Evolutionary conservation across 1,284 basidiomycete species (phyloP).

Genomic region (Rugosomyces carneus): DNA sequence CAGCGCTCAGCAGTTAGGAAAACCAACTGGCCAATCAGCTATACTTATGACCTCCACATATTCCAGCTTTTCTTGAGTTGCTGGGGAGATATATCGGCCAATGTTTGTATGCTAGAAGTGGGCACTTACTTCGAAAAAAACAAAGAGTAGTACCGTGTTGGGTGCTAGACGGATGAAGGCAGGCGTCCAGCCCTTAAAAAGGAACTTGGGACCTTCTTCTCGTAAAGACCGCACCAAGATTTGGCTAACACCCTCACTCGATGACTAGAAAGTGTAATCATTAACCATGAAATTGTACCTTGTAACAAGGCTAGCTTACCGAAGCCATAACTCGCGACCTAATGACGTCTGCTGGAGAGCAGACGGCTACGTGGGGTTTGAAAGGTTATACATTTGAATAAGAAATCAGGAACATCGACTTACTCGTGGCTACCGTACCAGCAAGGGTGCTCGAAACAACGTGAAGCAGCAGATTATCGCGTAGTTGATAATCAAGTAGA

Average conservation of each 20-base stretch:
- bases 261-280: slow-evolving; percentile 33
- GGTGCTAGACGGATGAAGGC: slow-evolving; percentile 82
- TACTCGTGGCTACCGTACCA: slow-evolving; percentile 87
- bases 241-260: slow-evolving; percentile 39
- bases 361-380: slow-evolving; percentile 52
- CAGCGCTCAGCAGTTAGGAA: neutral
- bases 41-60: slow-evolving; percentile 12
- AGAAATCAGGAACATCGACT: slow-evolving; percentile 21
- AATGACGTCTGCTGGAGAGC: slow-evolving; percentile 85
- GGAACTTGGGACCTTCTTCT: slow-evolving; percentile 74
- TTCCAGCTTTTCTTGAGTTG: slow-evolving; percentile 63
- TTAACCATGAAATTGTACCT: too few relatives aligned
- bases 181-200: slow-evolving; percentile 89
- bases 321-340: slow-evolving; percentile 74
- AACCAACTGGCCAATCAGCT: too few relatives aligned
- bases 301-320: slow-evolving; percentile 33
- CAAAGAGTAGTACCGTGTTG: slow-evolving; percentile 79
- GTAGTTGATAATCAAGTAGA: slow-evolving; percentile 59
- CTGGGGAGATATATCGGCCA: slow-evolving; percentile 26
- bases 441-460: slow-evolving; percentile 59
- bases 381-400: slow-evolving; percentile 4
- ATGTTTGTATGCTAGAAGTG: neutral
- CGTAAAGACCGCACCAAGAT: slow-evolving; percentile 53
- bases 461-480: slow-evolving; percentile 65
- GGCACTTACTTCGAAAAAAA: slow-evolving; percentile 70